Evolutionary conservation across 306 rosid species (phyloP).

Genomic region (Vigna reflexopilosa): DNA sequence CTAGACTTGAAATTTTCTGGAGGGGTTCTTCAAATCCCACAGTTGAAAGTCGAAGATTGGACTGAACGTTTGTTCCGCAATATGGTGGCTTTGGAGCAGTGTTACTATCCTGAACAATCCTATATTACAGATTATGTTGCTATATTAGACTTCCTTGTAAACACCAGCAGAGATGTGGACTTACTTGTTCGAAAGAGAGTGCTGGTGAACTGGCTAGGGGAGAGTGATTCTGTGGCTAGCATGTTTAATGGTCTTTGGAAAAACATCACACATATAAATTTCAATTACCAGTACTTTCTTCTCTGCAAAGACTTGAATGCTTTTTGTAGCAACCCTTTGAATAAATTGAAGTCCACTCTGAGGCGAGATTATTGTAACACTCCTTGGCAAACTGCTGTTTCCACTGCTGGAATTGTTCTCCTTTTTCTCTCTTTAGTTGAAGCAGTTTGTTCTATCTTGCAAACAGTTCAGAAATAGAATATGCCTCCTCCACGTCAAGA

Average conservation of each 20-base stretch:
- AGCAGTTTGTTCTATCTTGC: constrained; percentile 48
- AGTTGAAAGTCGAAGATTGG: constrained; percentile 37
- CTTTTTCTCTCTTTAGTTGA: constrained; percentile 43
- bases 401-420: constrained; percentile 39
- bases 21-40: constrained; percentile 42
- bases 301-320: constrained; percentile 37
- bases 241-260: constrained; percentile 41
- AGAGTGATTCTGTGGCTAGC: constrained; percentile 43
- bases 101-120: constrained; percentile 27
- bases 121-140: constrained; percentile 44
- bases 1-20: constrained; percentile 39
- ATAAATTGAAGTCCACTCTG: constrained; percentile 38
- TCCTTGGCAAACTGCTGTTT: constrained; percentile 45
- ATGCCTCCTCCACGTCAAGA: background rate
- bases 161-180: constrained; percentile 45
- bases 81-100: constrained; percentile 52
- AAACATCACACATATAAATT: background rate
- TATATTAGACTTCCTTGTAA: constrained; percentile 43
- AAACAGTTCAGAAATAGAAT: background rate
- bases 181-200: constrained; percentile 34
- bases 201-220: constrained; percentile 39
- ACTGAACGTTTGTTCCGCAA: constrained; percentile 46
- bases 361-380: constrained; percentile 46
- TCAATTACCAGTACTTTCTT: background rate
- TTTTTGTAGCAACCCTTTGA: constrained; percentile 31